phyloP scores from a whole-genome alignment of 2,329 filamentous ascomycete species.

The Aureobasidium lini region DNA sequence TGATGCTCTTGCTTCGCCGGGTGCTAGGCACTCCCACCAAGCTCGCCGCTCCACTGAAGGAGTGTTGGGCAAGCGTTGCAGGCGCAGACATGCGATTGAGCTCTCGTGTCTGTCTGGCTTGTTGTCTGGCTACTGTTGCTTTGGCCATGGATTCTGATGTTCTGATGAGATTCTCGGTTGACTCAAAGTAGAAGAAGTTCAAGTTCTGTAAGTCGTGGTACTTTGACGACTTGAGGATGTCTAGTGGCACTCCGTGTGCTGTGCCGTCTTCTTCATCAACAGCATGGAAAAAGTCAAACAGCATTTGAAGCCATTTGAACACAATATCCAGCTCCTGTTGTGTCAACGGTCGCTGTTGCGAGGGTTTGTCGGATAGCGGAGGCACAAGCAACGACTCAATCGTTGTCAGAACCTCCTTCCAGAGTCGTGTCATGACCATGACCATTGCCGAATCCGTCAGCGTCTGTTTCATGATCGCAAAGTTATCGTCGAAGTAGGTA shows the following conservation, averaged over 20 bases:
- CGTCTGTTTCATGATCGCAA: slow-evolving; percentile 97
- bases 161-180: slow-evolving; percentile 81
- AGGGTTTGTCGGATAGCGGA: slow-evolving; percentile 89
- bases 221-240: slow-evolving; percentile 92
- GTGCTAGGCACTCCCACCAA: slow-evolving; percentile 54
- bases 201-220: slow-evolving; percentile 95
- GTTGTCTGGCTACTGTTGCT: slow-evolving; percentile 71
- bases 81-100: slow-evolving; percentile 65
- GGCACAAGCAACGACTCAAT: slow-evolving; percentile 87
- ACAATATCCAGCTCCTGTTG: slow-evolving; percentile 90
- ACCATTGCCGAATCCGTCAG: slow-evolving; percentile 94
- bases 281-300: slow-evolving; percentile 93
- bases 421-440: slow-evolving; percentile 93
- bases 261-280: slow-evolving; percentile 76
- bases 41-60: slow-evolving; percentile 42
- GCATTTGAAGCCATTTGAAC: slow-evolving; percentile 84
- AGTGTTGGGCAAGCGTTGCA: slow-evolving; percentile 40
- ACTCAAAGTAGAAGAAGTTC: slow-evolving; percentile 98
- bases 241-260: slow-evolving; percentile 78
- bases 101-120: slow-evolving; percentile 39
- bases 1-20: slow-evolving; percentile 54
- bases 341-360: slow-evolving; percentile 71
- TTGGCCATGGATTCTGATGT: slow-evolving; percentile 96
- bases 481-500: slow-evolving; percentile 95
- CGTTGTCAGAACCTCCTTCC: slow-evolving; percentile 94